phyloP scores from a whole-genome alignment of 2,329 filamentous ascomycete genomes.

The Drechmeria coniospora region DNA sequence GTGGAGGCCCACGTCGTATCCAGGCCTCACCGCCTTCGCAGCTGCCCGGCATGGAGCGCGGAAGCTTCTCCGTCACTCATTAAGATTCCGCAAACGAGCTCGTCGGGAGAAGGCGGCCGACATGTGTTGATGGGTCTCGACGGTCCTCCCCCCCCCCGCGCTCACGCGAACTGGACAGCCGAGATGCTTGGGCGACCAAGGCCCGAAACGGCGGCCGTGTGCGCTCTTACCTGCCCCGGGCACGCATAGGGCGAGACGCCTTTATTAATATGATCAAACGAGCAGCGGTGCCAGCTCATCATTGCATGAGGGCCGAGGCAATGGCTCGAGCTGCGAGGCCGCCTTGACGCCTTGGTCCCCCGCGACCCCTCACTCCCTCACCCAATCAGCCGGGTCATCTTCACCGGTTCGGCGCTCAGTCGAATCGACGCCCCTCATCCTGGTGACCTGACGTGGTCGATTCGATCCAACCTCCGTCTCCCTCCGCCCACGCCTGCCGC shows the following conservation, averaged over 20 bases:
- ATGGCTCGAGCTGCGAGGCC: constrained; percentile 11
- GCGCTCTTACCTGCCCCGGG: neutral
- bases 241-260: neutral
- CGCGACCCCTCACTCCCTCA: constrained; percentile 4
- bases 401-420: constrained; percentile 9
- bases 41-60: too few relatives aligned
- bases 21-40: too few relatives aligned
- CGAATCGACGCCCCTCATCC: neutral
- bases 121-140: too few relatives aligned
- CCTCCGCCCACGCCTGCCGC: too few relatives aligned
- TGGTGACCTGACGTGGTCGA: too few relatives aligned
- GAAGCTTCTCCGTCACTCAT: too few relatives aligned
- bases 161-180: too few relatives aligned
- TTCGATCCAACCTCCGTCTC: too few relatives aligned
- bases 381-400: constrained; percentile 10
- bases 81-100: too few relatives aligned
- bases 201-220: constrained; percentile 5
- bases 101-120: too few relatives aligned
- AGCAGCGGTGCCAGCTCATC: constrained; percentile 56
- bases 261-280: constrained; percentile 35
- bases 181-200: constrained; percentile 3
- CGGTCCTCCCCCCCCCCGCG: too few relatives aligned
- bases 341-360: constrained; percentile 3
- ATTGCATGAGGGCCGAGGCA: constrained; percentile 44
- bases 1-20: too few relatives aligned